Base-by-base conservation (phyloP, 495 filamentous ascomycete species). In the Penicillium silybi region DNA sequence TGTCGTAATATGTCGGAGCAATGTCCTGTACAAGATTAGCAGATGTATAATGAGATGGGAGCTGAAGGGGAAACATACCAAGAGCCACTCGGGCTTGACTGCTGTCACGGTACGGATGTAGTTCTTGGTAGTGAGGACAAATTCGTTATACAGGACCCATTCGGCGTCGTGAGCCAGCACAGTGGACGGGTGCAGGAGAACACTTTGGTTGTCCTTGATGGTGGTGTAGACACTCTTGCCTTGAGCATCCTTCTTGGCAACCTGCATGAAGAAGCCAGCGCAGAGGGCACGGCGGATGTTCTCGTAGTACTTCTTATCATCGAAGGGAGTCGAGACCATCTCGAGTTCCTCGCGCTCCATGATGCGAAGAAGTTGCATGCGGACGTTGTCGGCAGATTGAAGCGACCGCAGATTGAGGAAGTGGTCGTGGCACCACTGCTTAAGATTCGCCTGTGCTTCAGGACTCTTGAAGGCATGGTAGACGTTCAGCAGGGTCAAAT, bases 91-190 rank as follows among this genome's bases (percentile, higher is more conserved):
- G 15, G 81, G 79, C 63, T 83, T 84, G 39, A 85, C 73, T 17
- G 76, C 74, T 15, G 81, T 84, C 17, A 84, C 74, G 0, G 76
- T 83, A 23, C 81, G 71, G 53, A 84, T 84, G 53, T 95, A 99
- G 68, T 97, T 95, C 80, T 97, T 97, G 8, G 85, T 90, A 1
- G 93, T 99, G 49, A 99, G 83, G 4, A 97, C 95, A 60, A 97
- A 99, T 67, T 99, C 93, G 63, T 99, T 96, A 69, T 99, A 99
- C 1, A 99, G 74, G 25, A 99, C 88, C 95, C 95, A 99, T 59
- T 97, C 93, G 53, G 85, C 87, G 15, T 97, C 91, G 48, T 87
- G 83, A 41, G 79, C 79, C 11, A 99, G 74, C 9, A 92, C 89
- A 3, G 90, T 95, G 54, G 88, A 90, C 6, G 93, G 93, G 71